Base-by-base conservation (phyloP, 371 early-diverging fungal species). In the Circinella minor region DNA sequence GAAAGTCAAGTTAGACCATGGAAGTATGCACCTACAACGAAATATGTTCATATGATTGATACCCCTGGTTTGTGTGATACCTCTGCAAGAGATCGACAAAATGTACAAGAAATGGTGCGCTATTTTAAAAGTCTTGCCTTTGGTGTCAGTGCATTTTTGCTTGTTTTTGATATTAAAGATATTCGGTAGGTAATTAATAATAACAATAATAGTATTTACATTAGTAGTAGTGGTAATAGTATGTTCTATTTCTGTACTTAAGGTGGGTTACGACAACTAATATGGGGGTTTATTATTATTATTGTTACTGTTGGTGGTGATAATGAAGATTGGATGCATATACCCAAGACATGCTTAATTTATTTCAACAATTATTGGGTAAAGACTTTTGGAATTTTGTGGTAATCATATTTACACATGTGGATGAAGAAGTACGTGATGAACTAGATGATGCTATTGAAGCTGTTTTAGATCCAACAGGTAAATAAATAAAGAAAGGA, bases 311-410 rank as follows among this genome's bases (percentile, higher is more conserved):
- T 27, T 51, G 15, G 55, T 20, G 36, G 10, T 27, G 43, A n/a
- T 37, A 51, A 34, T 20, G 15, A 74, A 85, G 87, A 67, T 68
- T 89, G 68, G 89, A 89, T 69, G 88, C 86, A 36, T 89, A 86
- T 69, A 85, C 88, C 3, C 87, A 89, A 73, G 86, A 84, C 61
- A 89, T 89, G 88, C 65, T 89, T 43, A 67, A 80, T 17, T 67
- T 87, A 39, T 89, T 89, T 67, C 86, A 87, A 60, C 80, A 83
- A 60, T 65, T 89, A 38, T 74, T 89, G 17, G 89, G 89, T 36
- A 84, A 80, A 34, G 83, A 86, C 34, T 89, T 89, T 63, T 89
- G 88, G 89, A 83, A 86, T 51, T 86, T 86, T 72, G 87, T 87
- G 8, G 84, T 87, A 15, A 77, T 89, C 59, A 88, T 86, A 48